Evolutionary conservation across 805 yeast genomes (phyloP).

Genomic region (Starmerella cellae): DNA sequence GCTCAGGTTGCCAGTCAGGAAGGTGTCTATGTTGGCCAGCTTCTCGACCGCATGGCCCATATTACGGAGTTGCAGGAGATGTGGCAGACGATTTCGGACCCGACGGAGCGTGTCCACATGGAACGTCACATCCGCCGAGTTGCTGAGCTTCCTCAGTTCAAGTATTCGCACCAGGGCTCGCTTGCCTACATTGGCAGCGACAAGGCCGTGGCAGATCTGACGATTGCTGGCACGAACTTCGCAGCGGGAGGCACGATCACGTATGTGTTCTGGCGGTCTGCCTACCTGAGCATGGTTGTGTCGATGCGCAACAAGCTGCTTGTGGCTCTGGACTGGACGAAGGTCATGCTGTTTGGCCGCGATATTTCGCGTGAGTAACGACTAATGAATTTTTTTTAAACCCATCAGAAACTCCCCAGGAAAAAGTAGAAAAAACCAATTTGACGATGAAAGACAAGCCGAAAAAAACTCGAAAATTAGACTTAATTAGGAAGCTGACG

Average conservation of each 20-base stretch:
- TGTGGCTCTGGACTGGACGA: slow-evolving; percentile 79
- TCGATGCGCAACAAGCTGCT: slow-evolving; percentile 77
- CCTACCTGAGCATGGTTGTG: slow-evolving; percentile 84
- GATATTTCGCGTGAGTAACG: slow-evolving; percentile 56
- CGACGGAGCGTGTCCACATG: slow-evolving; percentile 11
- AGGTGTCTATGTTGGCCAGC: slow-evolving; percentile 66
- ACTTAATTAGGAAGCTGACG: too few species aligned
- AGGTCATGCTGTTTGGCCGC: slow-evolving; percentile 80
- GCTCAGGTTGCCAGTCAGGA: slow-evolving; percentile 97
- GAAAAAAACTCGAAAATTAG: background rate
- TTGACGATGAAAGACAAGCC: too few species aligned
- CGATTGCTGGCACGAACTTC: slow-evolving; percentile 54
- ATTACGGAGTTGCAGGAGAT: slow-evolving; percentile 29
- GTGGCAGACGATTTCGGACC: slow-evolving; percentile 10
- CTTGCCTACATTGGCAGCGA: slow-evolving; percentile 86
- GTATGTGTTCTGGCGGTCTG: slow-evolving; percentile 87
- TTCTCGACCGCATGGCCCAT: slow-evolving; percentile 43
- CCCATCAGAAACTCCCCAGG: too few species aligned
- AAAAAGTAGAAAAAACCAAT: too few species aligned
- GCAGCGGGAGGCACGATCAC: slow-evolving; percentile 77
- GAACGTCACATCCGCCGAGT: slow-evolving; percentile 28
- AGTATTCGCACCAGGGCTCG: slow-evolving; percentile 81
- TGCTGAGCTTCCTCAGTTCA: slow-evolving; percentile 40
- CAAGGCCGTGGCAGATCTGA: slow-evolving; percentile 84
- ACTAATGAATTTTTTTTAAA: too few species aligned